Percentiles rank a stretch among this genome's conserved stretches.
Evolutionary conservation across 805 yeast species (phyloP).

Genomic region (Metschnikowia bowlesiae): DNA sequence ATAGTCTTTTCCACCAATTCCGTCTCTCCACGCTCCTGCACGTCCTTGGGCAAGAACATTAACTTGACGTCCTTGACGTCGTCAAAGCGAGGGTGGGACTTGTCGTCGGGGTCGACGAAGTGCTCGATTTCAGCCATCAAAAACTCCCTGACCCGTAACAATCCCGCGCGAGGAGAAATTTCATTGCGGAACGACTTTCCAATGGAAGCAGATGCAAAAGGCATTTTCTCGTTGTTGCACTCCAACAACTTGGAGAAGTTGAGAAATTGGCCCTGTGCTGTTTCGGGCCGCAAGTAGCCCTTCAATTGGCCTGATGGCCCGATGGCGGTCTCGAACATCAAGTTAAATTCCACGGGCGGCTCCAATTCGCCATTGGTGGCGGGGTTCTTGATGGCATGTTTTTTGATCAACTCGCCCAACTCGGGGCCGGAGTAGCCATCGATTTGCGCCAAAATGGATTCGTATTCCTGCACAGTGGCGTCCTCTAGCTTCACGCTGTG

Average conservation of each 20-base stretch:
- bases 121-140: constrained; percentile 99
- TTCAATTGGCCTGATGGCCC: constrained; percentile 97
- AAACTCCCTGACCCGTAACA: constrained; percentile 96
- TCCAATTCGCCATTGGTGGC: constrained; percentile 81
- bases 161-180: constrained; percentile 97
- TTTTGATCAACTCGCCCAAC: constrained; percentile 81
- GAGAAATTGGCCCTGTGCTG: constrained; percentile 98
- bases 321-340: constrained; percentile 98
- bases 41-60: constrained; percentile 77
- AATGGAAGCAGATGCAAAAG: constrained; percentile 98
- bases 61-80: constrained; percentile 71
- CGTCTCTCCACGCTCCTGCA: constrained; percentile 83
- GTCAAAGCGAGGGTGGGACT: constrained; percentile 73
- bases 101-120: constrained; percentile 89
- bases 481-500: constrained; percentile 89
- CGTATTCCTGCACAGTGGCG: constrained; percentile 72
- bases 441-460: constrained; percentile 81
- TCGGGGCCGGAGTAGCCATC: constrained; percentile 94
- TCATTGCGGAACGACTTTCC: constrained; percentile 99
- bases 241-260: constrained; percentile 92
- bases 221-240: constrained; percentile 93
- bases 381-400: constrained; percentile 86
- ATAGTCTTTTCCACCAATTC: constrained; percentile 58
- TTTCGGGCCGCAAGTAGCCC: constrained; percentile 97
- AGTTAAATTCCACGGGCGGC: constrained; percentile 90